Evolutionary conservation across 2,329 filamentous ascomycete genomes (phyloP).

Genomic region (Aspergillus sp.): DNA sequence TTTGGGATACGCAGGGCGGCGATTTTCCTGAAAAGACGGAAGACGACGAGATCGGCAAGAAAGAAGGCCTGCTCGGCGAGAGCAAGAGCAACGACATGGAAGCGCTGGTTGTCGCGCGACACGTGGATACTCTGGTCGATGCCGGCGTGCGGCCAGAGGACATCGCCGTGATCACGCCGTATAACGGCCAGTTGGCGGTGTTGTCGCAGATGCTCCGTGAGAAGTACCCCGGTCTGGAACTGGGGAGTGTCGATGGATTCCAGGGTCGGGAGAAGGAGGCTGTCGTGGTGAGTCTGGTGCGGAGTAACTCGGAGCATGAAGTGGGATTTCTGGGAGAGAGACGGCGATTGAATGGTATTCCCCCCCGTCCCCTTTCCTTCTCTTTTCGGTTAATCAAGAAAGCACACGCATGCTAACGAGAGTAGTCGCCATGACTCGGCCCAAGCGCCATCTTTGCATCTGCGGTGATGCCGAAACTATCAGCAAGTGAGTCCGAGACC

Average conservation of each 20-base stretch:
- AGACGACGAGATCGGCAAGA: slow-evolving; percentile 54
- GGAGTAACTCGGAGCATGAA: slow-evolving; percentile 78
- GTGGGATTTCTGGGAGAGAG: slow-evolving; percentile 92
- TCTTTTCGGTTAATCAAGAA: no score
- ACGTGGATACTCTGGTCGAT: slow-evolving; percentile 66
- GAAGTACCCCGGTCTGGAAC: slow-evolving; percentile 71
- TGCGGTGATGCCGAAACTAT: slow-evolving; percentile 94
- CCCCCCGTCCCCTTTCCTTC: neutral
- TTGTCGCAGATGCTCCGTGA: slow-evolving; percentile 71
- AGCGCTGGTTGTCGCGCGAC: slow-evolving; percentile 67
- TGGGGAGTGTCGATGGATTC: slow-evolving; percentile 96
- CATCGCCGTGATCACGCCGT: slow-evolving; percentile 90
- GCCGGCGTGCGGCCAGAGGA: slow-evolving; percentile 74
- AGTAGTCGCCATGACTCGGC: slow-evolving; percentile 90
- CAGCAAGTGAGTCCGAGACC: slow-evolving; percentile 56
- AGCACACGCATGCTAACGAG: neutral
- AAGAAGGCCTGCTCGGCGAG: slow-evolving; percentile 51
- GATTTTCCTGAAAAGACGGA: slow-evolving; percentile 79
- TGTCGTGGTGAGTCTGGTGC: slow-evolving; percentile 84
- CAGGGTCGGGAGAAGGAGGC: slow-evolving; percentile 96
- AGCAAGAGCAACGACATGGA: slow-evolving; percentile 93
- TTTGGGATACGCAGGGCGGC: slow-evolving; percentile 93
- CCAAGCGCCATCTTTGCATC: slow-evolving; percentile 79
- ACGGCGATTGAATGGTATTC: slow-evolving; percentile 78
- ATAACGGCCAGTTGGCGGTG: slow-evolving; percentile 84